A percentile compares a stretch with the other conserved stretches of the same genome.
These are phyloP conservation scores for Cladophialophora chaetospira DNA, from an alignment of 2,329 filamentous ascomycete species.

Conservation along the genomic window DNA sequence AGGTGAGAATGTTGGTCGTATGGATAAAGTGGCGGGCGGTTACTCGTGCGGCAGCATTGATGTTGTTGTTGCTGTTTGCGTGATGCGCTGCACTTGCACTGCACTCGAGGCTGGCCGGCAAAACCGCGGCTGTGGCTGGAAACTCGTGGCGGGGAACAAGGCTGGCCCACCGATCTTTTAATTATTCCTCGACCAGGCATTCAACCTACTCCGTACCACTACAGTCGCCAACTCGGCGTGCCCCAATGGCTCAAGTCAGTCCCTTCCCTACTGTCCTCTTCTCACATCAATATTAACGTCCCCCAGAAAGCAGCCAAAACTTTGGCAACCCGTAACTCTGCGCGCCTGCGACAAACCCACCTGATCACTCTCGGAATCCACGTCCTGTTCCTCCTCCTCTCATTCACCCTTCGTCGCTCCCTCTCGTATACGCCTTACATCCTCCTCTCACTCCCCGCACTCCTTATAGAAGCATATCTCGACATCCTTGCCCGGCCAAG, in stretches of 20 bases:
- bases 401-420: constrained; percentile 64
- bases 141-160: neutral
- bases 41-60: constrained; percentile 6
- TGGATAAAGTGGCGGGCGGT: constrained; percentile 13
- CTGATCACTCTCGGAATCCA: constrained; percentile 73
- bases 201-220: neutral
- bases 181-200: too few species aligned
- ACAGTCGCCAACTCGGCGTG: too few species aligned
- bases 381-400: constrained; percentile 70
- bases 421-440: constrained; percentile 67
- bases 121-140: neutral
- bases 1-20: constrained; percentile 1
- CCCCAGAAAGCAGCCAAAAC: constrained; percentile 54
- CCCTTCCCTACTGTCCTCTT: too few species aligned
- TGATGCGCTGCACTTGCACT: constrained; percentile 3
- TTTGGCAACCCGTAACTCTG: constrained; percentile 75
- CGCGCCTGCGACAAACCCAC: constrained; percentile 79
- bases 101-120: constrained; percentile 3
- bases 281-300: too few species aligned
- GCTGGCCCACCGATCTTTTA: neutral
- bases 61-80: constrained; percentile 17
- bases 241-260: constrained; percentile 3
- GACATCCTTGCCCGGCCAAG: constrained; percentile 81
- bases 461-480: constrained; percentile 81
- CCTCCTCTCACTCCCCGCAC: constrained; percentile 70